Evolutionary conservation across 2,329 filamentous ascomycete genomes (phyloP), one percentile per base, ranked within the genome.

Genomic region (Coniochaeta ligniaria): DNA sequence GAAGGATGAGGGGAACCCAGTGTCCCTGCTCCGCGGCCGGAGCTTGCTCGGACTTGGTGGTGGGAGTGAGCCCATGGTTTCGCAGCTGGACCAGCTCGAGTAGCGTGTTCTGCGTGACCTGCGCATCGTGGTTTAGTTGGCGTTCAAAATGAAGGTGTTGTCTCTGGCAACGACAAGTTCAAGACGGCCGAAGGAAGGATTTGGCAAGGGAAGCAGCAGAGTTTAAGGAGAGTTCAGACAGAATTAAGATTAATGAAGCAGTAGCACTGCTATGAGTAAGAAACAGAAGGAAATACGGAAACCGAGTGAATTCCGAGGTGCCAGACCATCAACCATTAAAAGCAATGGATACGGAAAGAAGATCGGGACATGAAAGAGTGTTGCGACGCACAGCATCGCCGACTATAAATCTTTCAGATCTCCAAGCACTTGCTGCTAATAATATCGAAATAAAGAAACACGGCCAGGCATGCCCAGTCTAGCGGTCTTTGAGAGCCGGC

Each of bases 1-100:
- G 47, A 82, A 79, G 0, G 78, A 75, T 61, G 81, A 78, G 0
- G 79, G 79, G 61, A 82, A 82, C 57, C 79, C 79, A 12, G 79
- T 82, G 66, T 81, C 75, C 58, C 76, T 61, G 59, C 59, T 62
- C 45, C 56, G 62, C 22, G 62, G 59, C 60, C 64, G 60, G 28
- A 43, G 58, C 6, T 33, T 45, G 47, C 38, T 50, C 11, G 57
- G 57, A 50, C 58, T 61, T 43, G 36, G 47, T 43, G 31, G 47
- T 31, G 57, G 56, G 7, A 59, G 26, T 2, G 60, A 59, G 17
- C 47, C 57, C 60, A 61, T 61, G 17, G 60, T 61, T 22, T 52
- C 58, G 38, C 31, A 45, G 41, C 60, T 61, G 50, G 60, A 60
- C 60, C 60, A 61, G 57, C 57, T 57, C 16, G 26, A 26, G 35